Percentiles rank a stretch among this genome's conserved stretches.
Conservation (phyloP, 164 flowering plant species). For the Annona cherimola region DNA sequence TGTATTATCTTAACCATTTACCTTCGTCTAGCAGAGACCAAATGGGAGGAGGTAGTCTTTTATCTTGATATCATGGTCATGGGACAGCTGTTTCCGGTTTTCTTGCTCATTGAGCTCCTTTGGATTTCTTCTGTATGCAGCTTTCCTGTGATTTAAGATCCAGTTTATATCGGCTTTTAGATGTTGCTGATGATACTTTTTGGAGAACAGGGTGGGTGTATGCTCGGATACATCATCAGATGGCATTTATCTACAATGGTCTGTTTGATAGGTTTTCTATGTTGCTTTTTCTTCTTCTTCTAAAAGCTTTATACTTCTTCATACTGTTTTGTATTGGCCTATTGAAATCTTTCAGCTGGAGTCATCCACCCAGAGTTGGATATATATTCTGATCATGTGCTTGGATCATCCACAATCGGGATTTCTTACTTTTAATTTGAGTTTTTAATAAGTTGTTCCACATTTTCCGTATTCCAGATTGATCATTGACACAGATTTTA, state of each 20-base stretch:
- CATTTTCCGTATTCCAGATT: too few relatives aligned
- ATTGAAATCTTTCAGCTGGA: too few relatives aligned
- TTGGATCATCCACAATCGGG: too few relatives aligned
- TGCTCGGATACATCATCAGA: slow-evolving; percentile 45
- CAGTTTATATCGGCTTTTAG: slow-evolving; percentile 52
- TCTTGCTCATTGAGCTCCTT: neutral
- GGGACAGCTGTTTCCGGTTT: neutral
- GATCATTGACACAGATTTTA: too few relatives aligned
- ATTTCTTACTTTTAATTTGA: too few relatives aligned
- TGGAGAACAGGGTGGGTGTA: slow-evolving; percentile 77
- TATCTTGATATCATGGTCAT: neutral
- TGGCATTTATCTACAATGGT: slow-evolving; percentile 58
- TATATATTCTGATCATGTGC: too few relatives aligned
- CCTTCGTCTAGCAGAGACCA: slow-evolving; percentile 39
- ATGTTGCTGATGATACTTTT: slow-evolving; percentile 37
- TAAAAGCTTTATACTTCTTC: too few relatives aligned
- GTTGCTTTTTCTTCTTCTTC: too few relatives aligned
- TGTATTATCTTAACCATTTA: slow-evolving; percentile 71
- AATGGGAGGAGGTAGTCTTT: slow-evolving; percentile 66
- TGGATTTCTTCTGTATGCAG: slow-evolving; percentile 25
- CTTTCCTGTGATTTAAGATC: slow-evolving; percentile 44
- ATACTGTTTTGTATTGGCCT: too few relatives aligned
- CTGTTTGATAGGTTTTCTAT: slow-evolving; percentile 4
- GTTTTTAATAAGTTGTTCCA: too few relatives aligned
- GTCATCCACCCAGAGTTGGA: too few relatives aligned